These are phyloP conservation scores for Parastagonospora avenae DNA, from an alignment of 2,329 filamentous ascomycete genomes.

Conservation along the genomic window DNA sequence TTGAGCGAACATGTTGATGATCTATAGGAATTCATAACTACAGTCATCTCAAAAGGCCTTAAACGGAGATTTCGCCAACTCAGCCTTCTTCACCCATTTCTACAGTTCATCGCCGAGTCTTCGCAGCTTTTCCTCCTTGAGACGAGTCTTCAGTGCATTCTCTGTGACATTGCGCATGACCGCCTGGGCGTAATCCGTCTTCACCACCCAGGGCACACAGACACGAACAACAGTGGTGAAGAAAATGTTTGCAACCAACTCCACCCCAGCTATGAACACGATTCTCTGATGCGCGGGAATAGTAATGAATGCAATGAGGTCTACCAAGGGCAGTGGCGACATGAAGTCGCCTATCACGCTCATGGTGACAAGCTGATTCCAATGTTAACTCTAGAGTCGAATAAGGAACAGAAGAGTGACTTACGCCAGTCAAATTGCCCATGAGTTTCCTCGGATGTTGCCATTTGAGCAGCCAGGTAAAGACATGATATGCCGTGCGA, in stretches of 20 bases:
- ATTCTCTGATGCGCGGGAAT: slow-evolving; percentile 20
- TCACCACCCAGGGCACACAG: slow-evolving; percentile 12
- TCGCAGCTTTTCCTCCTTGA: neutral
- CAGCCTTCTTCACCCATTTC: too few relatives aligned
- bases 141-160: neutral
- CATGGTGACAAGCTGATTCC: slow-evolving; percentile 2
- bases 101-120: neutral
- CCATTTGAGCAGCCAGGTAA: slow-evolving; percentile 5
- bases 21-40: too few relatives aligned
- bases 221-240: slow-evolving; percentile 1
- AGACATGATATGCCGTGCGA: slow-evolving; percentile 1
- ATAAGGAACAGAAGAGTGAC: neutral
- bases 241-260: slow-evolving; percentile 11
- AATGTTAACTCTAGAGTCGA: neutral
- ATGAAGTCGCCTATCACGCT: slow-evolving; percentile 3
- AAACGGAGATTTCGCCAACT: too few relatives aligned
- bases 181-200: slow-evolving; percentile 8
- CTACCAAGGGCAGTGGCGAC: slow-evolving; percentile 4
- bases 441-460: slow-evolving; percentile 4
- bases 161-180: slow-evolving; percentile 9
- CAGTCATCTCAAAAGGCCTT: too few relatives aligned
- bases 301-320: slow-evolving; percentile 10
- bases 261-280: slow-evolving; percentile 11
- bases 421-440: slow-evolving; percentile 3
- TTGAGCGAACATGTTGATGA: too few relatives aligned